phyloP scores from a whole-genome alignment of 805 yeast genomes.

The Hanseniaspora pseudoguilliermondii region DNA sequence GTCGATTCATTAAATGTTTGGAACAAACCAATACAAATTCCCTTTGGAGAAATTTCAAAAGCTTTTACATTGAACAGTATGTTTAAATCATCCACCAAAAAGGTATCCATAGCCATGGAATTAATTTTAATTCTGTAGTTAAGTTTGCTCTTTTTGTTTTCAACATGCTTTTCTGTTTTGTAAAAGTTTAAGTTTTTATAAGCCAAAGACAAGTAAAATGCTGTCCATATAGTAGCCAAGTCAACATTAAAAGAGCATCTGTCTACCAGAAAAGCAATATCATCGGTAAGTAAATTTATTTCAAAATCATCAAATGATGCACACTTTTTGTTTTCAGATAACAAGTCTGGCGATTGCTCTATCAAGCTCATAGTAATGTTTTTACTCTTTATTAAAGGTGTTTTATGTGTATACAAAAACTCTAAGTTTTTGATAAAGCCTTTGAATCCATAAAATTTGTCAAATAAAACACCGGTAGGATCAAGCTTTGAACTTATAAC shows the following conservation, averaged over 20 bases:
- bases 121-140: not conserved
- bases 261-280: not conserved
- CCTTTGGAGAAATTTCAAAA: not conserved
- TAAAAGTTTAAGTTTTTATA: not conserved
- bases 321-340: conserved; percentile 8
- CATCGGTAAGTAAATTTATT: conserved; percentile 14
- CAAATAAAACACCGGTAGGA: conserved; percentile 16
- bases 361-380: not conserved
- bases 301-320: conserved; percentile 18
- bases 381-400: not conserved
- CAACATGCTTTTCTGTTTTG: not conserved
- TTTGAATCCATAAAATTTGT: conserved; percentile 14
- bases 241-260: not conserved
- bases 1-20: conserved; percentile 21
- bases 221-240: conserved; percentile 16
- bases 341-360: not conserved
- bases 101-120: conserved; percentile 16
- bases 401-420: conserved; percentile 5
- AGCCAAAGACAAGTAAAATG: conserved; percentile 14
- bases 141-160: not conserved
- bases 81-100: conserved; percentile 22
- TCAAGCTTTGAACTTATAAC: conserved; percentile 18
- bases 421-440: conserved; percentile 17
- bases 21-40: not conserved
- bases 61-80: conserved; percentile 16